These are phyloP conservation scores for Coccomyxa sp. DNA, from an alignment of 139 green algal genomes.

Conservation along the genomic window DNA sequence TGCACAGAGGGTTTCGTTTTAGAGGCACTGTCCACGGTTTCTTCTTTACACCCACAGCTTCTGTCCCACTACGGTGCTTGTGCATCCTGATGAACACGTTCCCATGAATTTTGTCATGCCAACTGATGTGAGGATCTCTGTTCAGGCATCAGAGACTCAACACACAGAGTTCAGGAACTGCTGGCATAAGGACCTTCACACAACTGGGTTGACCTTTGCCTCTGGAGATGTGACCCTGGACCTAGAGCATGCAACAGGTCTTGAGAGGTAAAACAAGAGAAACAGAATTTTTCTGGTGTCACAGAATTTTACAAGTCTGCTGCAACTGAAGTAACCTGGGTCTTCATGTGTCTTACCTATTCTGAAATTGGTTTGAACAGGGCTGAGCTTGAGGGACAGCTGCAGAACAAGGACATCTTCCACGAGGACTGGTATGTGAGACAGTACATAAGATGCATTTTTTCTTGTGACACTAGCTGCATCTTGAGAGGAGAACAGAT, in stretches of 20 bases:
- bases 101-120: no score
- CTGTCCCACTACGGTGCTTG: no score
- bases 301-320: not conserved
- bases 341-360: not conserved
- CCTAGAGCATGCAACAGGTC: constrained; percentile 51
- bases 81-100: no score
- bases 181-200: not conserved
- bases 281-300: not conserved
- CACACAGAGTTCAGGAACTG: not conserved
- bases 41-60: no score
- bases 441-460: not conserved
- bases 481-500: no score
- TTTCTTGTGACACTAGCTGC: no score
- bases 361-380: constrained; percentile 4
- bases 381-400: constrained; percentile 49
- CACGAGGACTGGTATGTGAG: constrained; percentile 56
- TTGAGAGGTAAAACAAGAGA: constrained; percentile 32
- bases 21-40: no score
- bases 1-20: no score
- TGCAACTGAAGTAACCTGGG: not conserved
- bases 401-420: constrained; percentile 47
- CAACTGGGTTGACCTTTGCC: not conserved
- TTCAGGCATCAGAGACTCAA: no score
- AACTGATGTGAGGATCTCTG: no score
- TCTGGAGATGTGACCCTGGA: constrained; percentile 17